phyloP scores from a whole-genome alignment of 257 asterid species.

The Voacanga thouarsii region DNA sequence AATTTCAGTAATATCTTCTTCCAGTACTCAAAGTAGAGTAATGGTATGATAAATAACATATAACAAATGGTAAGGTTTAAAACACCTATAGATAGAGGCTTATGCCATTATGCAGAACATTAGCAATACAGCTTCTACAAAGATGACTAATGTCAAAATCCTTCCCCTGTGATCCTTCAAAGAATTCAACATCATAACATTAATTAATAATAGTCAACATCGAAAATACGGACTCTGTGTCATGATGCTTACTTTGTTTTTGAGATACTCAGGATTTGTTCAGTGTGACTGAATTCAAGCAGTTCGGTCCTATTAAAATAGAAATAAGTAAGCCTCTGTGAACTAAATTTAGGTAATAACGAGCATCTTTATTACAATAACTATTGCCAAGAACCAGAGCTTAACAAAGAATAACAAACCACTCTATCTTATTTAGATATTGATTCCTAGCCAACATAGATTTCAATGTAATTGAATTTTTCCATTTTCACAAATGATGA shows the following conservation, averaged over 20 bases:
- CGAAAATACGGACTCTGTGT: not conserved
- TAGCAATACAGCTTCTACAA: too few relatives aligned
- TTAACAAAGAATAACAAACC: not conserved
- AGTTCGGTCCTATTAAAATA: conserved; percentile 62
- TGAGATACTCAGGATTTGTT: conserved; percentile 90
- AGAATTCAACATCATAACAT: not conserved
- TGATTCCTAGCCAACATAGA: too few relatives aligned
- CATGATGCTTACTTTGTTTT: conserved; percentile 55
- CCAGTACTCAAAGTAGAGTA: too few relatives aligned
- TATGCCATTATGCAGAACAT: too few relatives aligned
- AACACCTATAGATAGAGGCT: too few relatives aligned
- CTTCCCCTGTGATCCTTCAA: not conserved
- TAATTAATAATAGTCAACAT: not conserved
- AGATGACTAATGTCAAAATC: not conserved
- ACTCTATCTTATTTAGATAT: not conserved
- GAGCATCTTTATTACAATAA: not conserved
- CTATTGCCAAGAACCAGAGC: not conserved
- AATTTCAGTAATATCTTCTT: too few relatives aligned
- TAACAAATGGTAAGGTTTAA: too few relatives aligned
- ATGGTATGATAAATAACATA: too few relatives aligned
- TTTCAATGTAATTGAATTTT: too few relatives aligned
- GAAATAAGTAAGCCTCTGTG: conserved; percentile 9
- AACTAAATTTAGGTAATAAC: too few relatives aligned
- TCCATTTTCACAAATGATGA: too few relatives aligned
- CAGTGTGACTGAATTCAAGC: conserved; percentile 80